Base-by-base conservation (phyloP, 768 basidiomycete genomes). In the Macrocybe gigantea region DNA sequence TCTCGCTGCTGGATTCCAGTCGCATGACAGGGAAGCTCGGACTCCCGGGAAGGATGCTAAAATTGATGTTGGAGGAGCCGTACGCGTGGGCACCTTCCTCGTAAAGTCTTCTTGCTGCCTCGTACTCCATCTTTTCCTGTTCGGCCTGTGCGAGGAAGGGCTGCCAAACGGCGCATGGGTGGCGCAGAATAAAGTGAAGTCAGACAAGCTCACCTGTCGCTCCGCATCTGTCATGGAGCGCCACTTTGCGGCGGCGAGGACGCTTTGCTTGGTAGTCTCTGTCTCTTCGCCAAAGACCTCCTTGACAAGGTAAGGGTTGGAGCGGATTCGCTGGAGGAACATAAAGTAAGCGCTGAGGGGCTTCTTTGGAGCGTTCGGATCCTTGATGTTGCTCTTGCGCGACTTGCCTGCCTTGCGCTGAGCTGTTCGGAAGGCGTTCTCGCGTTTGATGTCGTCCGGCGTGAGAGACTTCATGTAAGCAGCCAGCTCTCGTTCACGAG, bases 361-460 rank as follows among this genome's bases (percentile, higher is more conserved):
- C 61, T 95, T 95, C 81, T 93, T 94, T 3, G 93, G 93, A 6
- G 92, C 93, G 60, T 96, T 95, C 33, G 93, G 93, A 63, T 96
- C 93, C 71, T 94, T 95, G 68, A 96, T 88, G 63, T 96, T 96
- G 55, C 86, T 86, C 77, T 87, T 90, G 53, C 91, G 78, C 35
- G 88, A 93, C 66, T 92, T 93, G 53, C 93, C 93, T 11, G 89
- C 87, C 67, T 91, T 92, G 50, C 93, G 83, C 67, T 95, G 93
- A 31, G 91, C 90, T 36, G 93, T 83, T 37, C 93, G 84, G 68
- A 85, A 96, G 6, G 73, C 75, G 63, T 96, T 96, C 78, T 96
- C 93, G 61, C 83, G 85, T 59, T 91, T 88, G 74, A 96, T 93
- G 63, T 95, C 93, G 3, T 93, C 90, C 5, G 93, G 93, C 0